Conservation (phyloP, 257 asterid species). For the Nicotiana tomentosiformis region DNA sequence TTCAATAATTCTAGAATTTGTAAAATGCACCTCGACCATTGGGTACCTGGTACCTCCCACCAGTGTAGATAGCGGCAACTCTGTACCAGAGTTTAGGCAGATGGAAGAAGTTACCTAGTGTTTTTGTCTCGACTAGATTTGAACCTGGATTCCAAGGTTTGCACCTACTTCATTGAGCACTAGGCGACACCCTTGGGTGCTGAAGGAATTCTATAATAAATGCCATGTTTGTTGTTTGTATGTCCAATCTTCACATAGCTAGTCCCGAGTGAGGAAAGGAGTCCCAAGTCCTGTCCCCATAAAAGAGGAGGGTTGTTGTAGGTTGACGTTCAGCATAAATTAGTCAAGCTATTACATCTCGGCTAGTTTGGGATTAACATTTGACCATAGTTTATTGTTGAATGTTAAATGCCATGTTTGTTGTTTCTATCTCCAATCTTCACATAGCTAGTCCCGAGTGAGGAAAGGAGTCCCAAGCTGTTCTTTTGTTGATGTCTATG, state of each 20-base stretch:
- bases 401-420: not conserved
- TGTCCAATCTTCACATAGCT: not conserved
- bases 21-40: no score
- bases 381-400: not conserved
- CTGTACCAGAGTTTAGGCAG: no score
- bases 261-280: not conserved
- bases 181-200: no score
- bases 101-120: no score
- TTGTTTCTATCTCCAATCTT: not conserved
- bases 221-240: not conserved
- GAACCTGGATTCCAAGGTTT: no score
- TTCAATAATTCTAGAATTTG: not conserved
- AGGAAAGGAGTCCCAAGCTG: not conserved
- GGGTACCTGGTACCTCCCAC: no score
- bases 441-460: not conserved
- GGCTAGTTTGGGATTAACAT: not conserved
- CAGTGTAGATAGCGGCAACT: no score
- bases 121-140: no score
- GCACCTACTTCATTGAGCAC: no score
- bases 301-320: not conserved
- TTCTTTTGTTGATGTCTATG: not conserved
- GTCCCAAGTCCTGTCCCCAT: not conserved
- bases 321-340: not conserved
- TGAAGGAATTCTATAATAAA: not conserved
- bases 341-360: not conserved